Evolutionary conservation across 2,329 filamentous ascomycete genomes (phyloP), one percentile per base, ranked within the genome.

Genomic region (Pseudogymnoascus sp.): DNA sequence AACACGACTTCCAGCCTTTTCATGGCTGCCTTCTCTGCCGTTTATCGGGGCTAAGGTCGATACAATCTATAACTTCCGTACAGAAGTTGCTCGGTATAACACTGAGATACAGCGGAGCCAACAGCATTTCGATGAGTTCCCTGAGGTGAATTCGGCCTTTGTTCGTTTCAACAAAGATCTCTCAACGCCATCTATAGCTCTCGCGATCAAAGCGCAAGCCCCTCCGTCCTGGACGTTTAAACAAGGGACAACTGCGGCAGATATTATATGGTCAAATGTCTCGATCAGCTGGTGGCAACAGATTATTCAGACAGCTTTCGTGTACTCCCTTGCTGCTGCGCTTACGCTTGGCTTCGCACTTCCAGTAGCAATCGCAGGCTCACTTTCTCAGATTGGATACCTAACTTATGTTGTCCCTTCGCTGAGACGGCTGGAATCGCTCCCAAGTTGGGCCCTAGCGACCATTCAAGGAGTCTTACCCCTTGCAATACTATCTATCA

Each of bases 131-230:
- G 91, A 96, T 67, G 85, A 88, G 3, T 97, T 90, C 65, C 91
- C 92, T 0, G 77, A 91, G 49, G 93, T 96, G 90, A 96, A 89
- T 70, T 96, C 92, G 0, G 93, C 93, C 0, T 97, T 97, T 69
- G 90, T 97, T 65, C 93, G 97, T 71, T 97, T 97, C 80, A 96
- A 97, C 71, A 88, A 96, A 70, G 92, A 96, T 72, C 89, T 96
- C 1, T 91, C 92, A 2, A 93, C 16, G 8, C 7, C 6, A 8
- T 40, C 93, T 8, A 52, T 52, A 87, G 89, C 55, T 81, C 93
- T 66, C 0, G 63, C 58, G 11, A 40, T 65, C 11, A 64, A 65
- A 58, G 61, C 63, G 4, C 31, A 25, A 45, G 28, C 64, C 40
- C 59, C 61, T 23, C 59, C 35, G 12, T 60, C 55, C 23, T 67